Evolutionary conservation across 306 rosid species (phyloP).

Genomic region (Vachellia collinsii): DNA sequence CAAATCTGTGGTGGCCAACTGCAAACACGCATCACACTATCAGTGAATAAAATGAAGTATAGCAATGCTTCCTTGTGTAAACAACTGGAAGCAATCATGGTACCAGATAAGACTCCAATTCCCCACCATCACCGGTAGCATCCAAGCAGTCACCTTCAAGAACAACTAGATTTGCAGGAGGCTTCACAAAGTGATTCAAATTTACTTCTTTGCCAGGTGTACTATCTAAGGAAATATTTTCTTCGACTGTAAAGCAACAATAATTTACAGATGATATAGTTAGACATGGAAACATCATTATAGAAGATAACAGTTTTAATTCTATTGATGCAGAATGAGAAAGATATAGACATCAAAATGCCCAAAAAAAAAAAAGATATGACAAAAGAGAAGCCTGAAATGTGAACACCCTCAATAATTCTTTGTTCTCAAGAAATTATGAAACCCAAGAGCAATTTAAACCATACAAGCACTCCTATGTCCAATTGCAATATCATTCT

Average conservation of each 20-base stretch:
- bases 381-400: constrained; percentile 10
- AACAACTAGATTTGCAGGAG: constrained; percentile 92
- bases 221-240: constrained; percentile 65
- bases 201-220: constrained; percentile 54
- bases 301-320: constrained; percentile 24
- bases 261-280: constrained; percentile 12
- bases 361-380: not conserved
- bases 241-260: constrained; percentile 68
- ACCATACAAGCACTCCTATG: not conserved
- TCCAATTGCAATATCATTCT: constrained; percentile 12
- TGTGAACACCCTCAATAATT: not conserved
- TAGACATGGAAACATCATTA: constrained; percentile 30
- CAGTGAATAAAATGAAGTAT: constrained; percentile 24
- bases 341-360: not conserved
- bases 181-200: constrained; percentile 67
- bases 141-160: constrained; percentile 98
- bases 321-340: not conserved
- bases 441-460: constrained; percentile 9
- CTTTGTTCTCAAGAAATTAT: not conserved
- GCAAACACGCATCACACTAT: constrained; percentile 40
- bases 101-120: constrained; percentile 94
- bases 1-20: constrained; percentile 83
- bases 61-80: not conserved
- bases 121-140: constrained; percentile 81
- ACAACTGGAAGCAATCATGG: constrained; percentile 41